Conservation (phyloP, 495 filamentous ascomycete genomes). For the Lasiosphaeria miniovina region DNA sequence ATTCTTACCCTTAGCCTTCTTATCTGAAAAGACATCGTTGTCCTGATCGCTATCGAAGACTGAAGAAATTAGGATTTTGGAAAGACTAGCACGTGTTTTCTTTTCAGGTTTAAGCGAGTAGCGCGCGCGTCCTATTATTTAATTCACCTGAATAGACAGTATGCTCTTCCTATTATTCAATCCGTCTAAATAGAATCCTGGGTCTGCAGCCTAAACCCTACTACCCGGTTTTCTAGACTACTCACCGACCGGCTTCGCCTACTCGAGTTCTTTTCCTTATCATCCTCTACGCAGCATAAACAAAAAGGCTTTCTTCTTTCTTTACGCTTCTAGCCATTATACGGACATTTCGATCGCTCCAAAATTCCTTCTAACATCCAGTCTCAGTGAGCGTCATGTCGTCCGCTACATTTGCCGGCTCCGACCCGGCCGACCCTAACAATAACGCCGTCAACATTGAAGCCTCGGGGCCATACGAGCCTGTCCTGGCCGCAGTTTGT, state of each 20-base stretch:
- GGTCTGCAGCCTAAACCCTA: slow-evolving; percentile 7
- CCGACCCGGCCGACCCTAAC: slow-evolving; percentile 2
- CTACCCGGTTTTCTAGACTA: slow-evolving; percentile 4
- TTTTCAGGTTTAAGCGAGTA: slow-evolving; percentile 3
- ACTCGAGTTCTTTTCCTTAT: slow-evolving; percentile 5
- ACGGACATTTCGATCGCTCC: slow-evolving; percentile 3
- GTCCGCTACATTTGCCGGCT: slow-evolving; percentile 5
- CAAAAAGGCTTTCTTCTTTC: slow-evolving; percentile 6
- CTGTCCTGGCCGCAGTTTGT: slow-evolving; percentile 9
- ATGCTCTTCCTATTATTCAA: too few relatives aligned
- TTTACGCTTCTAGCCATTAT: slow-evolving; percentile 8
- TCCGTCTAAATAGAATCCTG: slow-evolving; percentile 2
- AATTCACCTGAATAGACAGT: slow-evolving; percentile 8
- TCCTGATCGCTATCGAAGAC: background rate
- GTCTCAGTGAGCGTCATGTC: slow-evolving; percentile 7
- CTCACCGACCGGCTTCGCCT: background rate
- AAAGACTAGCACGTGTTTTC: background rate
- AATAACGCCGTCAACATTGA: slow-evolving; percentile 3
- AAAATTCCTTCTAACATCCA: slow-evolving; percentile 6
- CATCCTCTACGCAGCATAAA: slow-evolving; percentile 5
- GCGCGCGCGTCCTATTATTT: slow-evolving; percentile 2
- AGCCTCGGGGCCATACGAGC: slow-evolving; percentile 7
- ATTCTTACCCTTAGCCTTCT: background rate
- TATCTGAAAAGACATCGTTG: background rate
- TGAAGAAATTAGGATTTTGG: background rate